Evolutionary conservation across 805 yeast species (phyloP).

Genomic region (Teunomyces atbi): DNA sequence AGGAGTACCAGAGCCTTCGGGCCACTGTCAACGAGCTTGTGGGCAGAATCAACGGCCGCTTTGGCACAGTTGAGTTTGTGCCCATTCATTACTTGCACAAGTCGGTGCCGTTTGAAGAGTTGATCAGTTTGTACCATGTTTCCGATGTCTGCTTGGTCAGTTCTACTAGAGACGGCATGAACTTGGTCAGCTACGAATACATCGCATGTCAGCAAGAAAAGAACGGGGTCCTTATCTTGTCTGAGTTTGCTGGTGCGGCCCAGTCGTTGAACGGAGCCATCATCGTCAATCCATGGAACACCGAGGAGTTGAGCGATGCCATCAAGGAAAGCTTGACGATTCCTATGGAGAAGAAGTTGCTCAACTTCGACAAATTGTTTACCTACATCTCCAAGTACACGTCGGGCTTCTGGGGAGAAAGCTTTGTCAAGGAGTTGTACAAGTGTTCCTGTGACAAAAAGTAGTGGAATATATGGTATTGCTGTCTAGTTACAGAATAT

Average conservation of each 20-base stretch:
- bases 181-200: conserved; percentile 92
- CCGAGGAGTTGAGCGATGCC: conserved; percentile 86
- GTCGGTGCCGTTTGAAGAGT: conserved; percentile 85
- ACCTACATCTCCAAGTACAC: conserved; percentile 90
- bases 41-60: conserved; percentile 93
- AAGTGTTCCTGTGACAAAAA: conserved; percentile 23
- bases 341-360: conserved; percentile 73
- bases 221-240: conserved; percentile 81
- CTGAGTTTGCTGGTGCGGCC: conserved; percentile 99
- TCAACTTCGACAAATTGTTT: conserved; percentile 81
- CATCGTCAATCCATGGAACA: conserved; percentile 97
- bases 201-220: conserved; percentile 89
- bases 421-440: conserved; percentile 82
- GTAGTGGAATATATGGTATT: neutral
- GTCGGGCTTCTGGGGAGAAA: conserved; percentile 96
- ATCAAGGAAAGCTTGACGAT: conserved; percentile 83
- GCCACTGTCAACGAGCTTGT: conserved; percentile 95
- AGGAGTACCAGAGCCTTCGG: conserved; percentile 90
- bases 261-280: conserved; percentile 93
- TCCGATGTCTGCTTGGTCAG: conserved; percentile 91
- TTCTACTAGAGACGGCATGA: conserved; percentile 98
- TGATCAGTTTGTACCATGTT: conserved; percentile 80
- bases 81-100: conserved; percentile 97
- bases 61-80: conserved; percentile 95
- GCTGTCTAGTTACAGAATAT: neutral